Evolutionary conservation across 352 stramenopile species (phyloP).

Genomic region (Globisporangium emineosum): DNA sequence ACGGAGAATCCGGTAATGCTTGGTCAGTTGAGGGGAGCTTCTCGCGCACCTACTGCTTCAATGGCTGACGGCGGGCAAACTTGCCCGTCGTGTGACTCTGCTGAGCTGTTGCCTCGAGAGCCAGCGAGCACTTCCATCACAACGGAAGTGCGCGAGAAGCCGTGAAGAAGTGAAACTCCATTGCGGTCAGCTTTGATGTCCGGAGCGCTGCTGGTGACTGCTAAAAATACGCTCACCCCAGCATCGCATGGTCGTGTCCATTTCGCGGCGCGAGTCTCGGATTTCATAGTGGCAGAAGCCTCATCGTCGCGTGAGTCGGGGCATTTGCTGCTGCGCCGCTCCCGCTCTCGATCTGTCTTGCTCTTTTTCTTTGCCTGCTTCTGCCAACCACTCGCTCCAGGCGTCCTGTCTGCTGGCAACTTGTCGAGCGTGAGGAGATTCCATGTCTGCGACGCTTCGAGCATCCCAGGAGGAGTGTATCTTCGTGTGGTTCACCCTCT

Average conservation of each 20-base stretch:
- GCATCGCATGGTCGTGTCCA: constrained; percentile 7
- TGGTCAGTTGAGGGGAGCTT: not conserved
- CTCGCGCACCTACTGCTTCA: not conserved
- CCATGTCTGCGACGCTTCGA: constrained; percentile 1
- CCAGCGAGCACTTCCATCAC: not conserved
- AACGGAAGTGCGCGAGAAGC: constrained; percentile 4
- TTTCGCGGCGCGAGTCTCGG: not conserved
- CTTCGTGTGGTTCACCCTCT: constrained; percentile 9
- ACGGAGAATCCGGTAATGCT: constrained; percentile 11
- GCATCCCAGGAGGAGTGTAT: constrained; percentile 9
- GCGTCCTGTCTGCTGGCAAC: not conserved
- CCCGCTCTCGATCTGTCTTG: constrained; percentile 9
- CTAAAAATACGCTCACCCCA: constrained; percentile 3
- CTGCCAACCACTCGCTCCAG: not conserved
- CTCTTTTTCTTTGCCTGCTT: not conserved
- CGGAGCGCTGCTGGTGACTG: not conserved
- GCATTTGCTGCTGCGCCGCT: not conserved
- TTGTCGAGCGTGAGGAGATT: not conserved
- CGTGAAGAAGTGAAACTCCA: constrained; percentile 7
- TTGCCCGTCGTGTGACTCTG: not conserved
- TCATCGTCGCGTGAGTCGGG: not conserved
- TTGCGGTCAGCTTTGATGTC: not conserved
- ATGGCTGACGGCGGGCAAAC: not conserved
- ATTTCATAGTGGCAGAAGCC: too few relatives aligned
- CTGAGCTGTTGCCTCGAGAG: not conserved